Evolutionary conservation across 2,329 filamentous ascomycete species (phyloP).

Genomic region (Myriangium duriaei): DNA sequence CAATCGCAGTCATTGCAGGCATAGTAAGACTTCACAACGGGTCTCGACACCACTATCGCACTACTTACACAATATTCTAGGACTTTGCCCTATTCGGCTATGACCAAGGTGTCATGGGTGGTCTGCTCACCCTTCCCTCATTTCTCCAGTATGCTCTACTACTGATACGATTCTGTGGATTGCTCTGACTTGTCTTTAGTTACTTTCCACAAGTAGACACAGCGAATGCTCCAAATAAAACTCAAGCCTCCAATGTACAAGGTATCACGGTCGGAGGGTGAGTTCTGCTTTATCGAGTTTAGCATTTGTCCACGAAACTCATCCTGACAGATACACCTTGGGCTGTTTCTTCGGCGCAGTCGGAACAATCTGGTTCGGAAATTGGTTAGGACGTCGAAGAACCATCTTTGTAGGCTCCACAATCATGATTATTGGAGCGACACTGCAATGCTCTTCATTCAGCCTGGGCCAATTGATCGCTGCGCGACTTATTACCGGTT

Average conservation of each 20-base stretch:
- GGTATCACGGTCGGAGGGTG: slow-evolving; percentile 23
- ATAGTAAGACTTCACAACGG: slow-evolving; percentile 22
- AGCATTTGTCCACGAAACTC: slow-evolving; percentile 42
- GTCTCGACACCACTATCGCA: background rate
- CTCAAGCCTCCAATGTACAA: slow-evolving; percentile 17
- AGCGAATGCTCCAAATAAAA: slow-evolving; percentile 9
- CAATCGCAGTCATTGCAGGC: slow-evolving; percentile 32
- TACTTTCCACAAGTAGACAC: slow-evolving; percentile 31
- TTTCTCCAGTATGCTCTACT: slow-evolving; percentile 20
- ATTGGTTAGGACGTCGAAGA: slow-evolving; percentile 36
- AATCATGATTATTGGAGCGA: slow-evolving; percentile 39
- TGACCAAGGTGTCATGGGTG: slow-evolving; percentile 32
- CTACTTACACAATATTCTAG: slow-evolving; percentile 1
- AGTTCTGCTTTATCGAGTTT: slow-evolving; percentile 23
- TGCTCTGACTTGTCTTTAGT: too few relatives aligned
- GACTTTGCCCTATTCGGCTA: slow-evolving; percentile 25
- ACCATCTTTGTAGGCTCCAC: slow-evolving; percentile 37
- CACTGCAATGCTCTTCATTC: slow-evolving; percentile 37
- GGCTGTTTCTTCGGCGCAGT: slow-evolving; percentile 38
- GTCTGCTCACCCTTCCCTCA: slow-evolving; percentile 29
- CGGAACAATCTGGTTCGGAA: slow-evolving; percentile 37
- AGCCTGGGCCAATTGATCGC: slow-evolving; percentile 34
- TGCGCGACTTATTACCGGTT: slow-evolving; percentile 39
- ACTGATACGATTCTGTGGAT: too few relatives aligned
- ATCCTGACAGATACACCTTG: slow-evolving; percentile 34